A percentile compares a stretch with the other conserved stretches of the same genome.
These are phyloP conservation scores for Aspergillus heteromorphus DNA, from an alignment of 495 filamentous ascomycete genomes.

Conservation along the genomic window DNA sequence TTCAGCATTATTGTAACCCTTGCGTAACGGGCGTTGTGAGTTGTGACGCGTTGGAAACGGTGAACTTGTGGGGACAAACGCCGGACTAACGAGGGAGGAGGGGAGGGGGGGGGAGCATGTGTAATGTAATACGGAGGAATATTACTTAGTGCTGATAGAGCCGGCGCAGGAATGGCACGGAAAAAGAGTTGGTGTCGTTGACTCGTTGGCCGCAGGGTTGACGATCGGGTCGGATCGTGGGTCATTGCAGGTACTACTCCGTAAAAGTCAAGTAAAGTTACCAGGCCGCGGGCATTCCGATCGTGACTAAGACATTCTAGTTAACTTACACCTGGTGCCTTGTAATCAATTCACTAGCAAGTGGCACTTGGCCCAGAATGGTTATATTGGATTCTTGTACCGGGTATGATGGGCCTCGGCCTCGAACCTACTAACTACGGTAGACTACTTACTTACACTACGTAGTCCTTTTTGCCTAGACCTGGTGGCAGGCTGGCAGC, in stretches of 20 bases:
- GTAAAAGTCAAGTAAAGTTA: neutral
- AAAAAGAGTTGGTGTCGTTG: constrained; percentile 3
- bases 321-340: neutral
- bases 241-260: constrained; percentile 3
- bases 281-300: neutral
- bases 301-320: neutral
- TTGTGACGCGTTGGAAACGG: constrained; percentile 26
- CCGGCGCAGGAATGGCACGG: neutral
- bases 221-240: constrained; percentile 28
- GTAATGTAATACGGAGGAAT: constrained; percentile 5
- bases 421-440: no score
- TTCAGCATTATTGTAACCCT: constrained; percentile 32
- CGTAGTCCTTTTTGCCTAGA: no score
- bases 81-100: constrained; percentile 8
- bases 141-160: neutral
- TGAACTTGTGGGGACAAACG: constrained; percentile 26
- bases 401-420: no score
- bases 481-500: no score
- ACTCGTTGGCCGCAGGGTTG: constrained; percentile 18
- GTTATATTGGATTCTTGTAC: no score
- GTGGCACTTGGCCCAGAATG: no score
- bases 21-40: constrained; percentile 33
- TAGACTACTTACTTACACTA: no score
- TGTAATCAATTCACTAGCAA: no score
- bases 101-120: neutral